Percentiles rank a stretch among this genome's conserved stretches.
These are phyloP conservation scores for Ustilago hordei DNA, from an alignment of 1,284 basidiomycete genomes.

Conservation along the genomic window DNA sequence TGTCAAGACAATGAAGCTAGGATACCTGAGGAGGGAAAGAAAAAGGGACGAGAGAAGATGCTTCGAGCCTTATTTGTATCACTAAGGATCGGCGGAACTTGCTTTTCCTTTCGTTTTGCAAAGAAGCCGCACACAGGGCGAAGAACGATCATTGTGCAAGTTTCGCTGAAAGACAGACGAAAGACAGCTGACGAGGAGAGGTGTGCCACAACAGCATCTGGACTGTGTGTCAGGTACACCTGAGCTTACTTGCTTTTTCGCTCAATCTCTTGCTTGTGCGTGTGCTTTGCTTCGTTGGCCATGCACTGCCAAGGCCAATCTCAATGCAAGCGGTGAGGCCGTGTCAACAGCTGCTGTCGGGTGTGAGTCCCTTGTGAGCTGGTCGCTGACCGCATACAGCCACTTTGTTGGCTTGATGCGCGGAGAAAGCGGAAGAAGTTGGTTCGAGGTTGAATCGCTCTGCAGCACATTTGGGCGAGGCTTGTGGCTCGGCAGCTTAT, in stretches of 20 bases:
- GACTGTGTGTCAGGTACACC: too few species aligned
- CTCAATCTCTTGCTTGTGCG: not conserved
- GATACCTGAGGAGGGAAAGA: not conserved
- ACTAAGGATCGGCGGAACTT: not conserved
- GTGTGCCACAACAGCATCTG: not conserved
- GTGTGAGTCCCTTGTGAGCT: not conserved
- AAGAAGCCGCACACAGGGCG: too few species aligned
- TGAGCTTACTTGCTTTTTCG: not conserved
- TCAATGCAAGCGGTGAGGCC: constrained; percentile 22
- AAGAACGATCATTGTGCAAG: not conserved
- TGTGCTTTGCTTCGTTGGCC: constrained; percentile 5
- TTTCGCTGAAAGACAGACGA: not conserved
- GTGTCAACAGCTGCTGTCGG: constrained; percentile 8
- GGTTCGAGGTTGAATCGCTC: not conserved
- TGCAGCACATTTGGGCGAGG: not conserved
- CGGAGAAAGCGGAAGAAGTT: not conserved
- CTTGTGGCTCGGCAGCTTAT: constrained; percentile 4
- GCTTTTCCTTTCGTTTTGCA: not conserved
- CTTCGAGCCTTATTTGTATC: not conserved
- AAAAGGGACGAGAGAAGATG: not conserved
- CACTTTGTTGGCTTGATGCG: not conserved
- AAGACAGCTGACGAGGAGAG: too few species aligned
- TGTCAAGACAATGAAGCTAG: not conserved
- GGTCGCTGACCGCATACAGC: constrained; percentile 11
- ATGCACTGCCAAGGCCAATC: constrained; percentile 22